Conservation (phyloP, 2,329 filamentous ascomycete genomes). For the Ophiostoma quercus region DNA sequence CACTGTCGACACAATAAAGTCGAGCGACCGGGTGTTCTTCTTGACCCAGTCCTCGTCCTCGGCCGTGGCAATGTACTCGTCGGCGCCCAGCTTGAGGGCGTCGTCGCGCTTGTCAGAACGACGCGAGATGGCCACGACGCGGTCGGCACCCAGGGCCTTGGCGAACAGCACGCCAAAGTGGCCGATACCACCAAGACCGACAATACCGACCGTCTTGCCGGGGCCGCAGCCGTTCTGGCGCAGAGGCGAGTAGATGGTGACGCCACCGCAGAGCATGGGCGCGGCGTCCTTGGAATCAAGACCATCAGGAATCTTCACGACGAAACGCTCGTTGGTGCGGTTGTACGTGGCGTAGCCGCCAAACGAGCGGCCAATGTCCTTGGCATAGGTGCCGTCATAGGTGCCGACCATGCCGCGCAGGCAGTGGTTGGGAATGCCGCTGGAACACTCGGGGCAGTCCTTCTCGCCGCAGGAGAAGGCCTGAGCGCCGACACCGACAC, state of each 20-base stretch:
- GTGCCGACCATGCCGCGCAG: slow-evolving; percentile 19
- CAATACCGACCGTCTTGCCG: slow-evolving; percentile 28
- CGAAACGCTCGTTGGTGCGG: slow-evolving; percentile 40
- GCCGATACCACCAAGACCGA: slow-evolving; percentile 28
- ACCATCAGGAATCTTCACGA: slow-evolving; percentile 31
- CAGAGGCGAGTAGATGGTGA: slow-evolving; percentile 27
- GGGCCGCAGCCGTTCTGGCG: slow-evolving; percentile 24
- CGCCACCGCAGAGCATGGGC: slow-evolving; percentile 28
- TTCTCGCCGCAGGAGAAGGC: slow-evolving; percentile 29
- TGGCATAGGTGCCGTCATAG: slow-evolving; percentile 23
- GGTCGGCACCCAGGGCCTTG: slow-evolving; percentile 27
- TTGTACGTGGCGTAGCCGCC: slow-evolving; percentile 29
- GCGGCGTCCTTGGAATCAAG: slow-evolving; percentile 28
- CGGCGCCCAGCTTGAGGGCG: slow-evolving; percentile 25
- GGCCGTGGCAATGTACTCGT: slow-evolving; percentile 33
- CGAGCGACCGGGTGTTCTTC: slow-evolving; percentile 47
- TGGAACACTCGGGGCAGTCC: slow-evolving; percentile 33
- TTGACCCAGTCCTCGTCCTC: slow-evolving; percentile 52
- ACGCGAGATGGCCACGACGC: slow-evolving; percentile 27
- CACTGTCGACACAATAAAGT: slow-evolving; percentile 56
- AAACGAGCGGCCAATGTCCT: slow-evolving; percentile 36
- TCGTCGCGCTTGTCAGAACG: slow-evolving; percentile 24
- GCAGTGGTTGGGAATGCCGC: slow-evolving; percentile 24
- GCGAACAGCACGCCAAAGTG: slow-evolving; percentile 28
- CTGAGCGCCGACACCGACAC: slow-evolving; percentile 28